phyloP scores from a whole-genome alignment of 345 rosid genomes.

The Eucalyptus cladocalyx region DNA sequence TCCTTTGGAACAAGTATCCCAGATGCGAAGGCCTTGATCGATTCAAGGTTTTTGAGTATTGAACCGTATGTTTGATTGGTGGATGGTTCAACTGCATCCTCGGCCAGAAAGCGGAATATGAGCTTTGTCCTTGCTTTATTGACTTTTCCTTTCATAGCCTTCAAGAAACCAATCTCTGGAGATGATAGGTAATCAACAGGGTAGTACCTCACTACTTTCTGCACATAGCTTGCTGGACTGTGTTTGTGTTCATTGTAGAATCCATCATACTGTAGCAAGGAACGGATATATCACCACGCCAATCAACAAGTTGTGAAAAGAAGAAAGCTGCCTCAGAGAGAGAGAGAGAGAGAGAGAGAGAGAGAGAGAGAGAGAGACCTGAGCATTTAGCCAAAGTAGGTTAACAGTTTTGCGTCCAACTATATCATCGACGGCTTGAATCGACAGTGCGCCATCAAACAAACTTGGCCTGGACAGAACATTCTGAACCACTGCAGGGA shows the following conservation, averaged over 20 bases:
- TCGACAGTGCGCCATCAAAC: slow-evolving; percentile 30
- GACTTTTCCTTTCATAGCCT: slow-evolving; percentile 28
- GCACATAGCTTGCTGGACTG: slow-evolving; percentile 20
- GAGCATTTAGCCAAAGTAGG: slow-evolving; percentile 69
- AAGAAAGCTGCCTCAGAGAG: background rate
- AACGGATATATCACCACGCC: background rate
- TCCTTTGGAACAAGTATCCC: slow-evolving; percentile 72
- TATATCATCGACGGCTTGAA: slow-evolving; percentile 45
- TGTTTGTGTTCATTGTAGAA: slow-evolving; percentile 60
- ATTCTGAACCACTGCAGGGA: slow-evolving; percentile 44
- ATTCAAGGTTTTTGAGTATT: slow-evolving; percentile 29
- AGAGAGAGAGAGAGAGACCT: slow-evolving; percentile 18
- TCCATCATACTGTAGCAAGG: slow-evolving; percentile 34
- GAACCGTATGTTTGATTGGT: slow-evolving; percentile 43
- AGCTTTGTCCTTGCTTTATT: slow-evolving; percentile 33
- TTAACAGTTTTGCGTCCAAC: slow-evolving; percentile 12
- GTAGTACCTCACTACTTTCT: slow-evolving; percentile 1
- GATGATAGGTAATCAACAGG: slow-evolving; percentile 33
- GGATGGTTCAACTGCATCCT: slow-evolving; percentile 50
- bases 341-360: background rate
- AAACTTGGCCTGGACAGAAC: slow-evolving; percentile 28
- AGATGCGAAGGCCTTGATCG: slow-evolving; percentile 54
- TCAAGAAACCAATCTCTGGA: slow-evolving; percentile 78
- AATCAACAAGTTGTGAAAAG: background rate
- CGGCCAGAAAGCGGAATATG: slow-evolving; percentile 19